Base-by-base conservation (phyloP, 2,329 filamentous ascomycete species). In the Myriosclerotinia duriaeana region DNA sequence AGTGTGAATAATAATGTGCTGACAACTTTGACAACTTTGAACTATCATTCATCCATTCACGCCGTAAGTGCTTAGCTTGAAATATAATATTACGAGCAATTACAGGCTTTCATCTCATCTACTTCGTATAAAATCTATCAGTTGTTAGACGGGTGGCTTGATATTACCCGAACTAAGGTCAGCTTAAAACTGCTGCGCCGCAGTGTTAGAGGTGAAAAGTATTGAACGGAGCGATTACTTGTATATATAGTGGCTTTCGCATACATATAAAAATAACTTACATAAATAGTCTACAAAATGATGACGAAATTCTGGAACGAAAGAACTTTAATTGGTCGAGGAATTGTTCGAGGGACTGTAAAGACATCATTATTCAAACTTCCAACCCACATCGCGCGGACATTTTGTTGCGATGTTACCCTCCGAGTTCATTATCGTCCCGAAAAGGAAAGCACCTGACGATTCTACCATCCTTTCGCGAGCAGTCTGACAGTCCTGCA, bases 151-250 rank as follows among this genome's bases (percentile, higher is more conserved):
- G 20, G 14, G 44, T 60, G 58, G 44, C 58, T 60, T 60, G 44
- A 50, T 50, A 14, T 61, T 38, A 64, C 38, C 48, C 38, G 38
- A 42, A 55, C 1, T n/a, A 26, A 26, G 26, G 61, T 64, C 61
- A 64, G 61, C 61, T 46, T 64, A 26, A 56, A 20, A 34, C 38
- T 46, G 38, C 61, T 56, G 52, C 61, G 61, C 61, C 61, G 61
- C 26, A 42, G 52, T 15, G 8, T 22, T 15, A n/a, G 12, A 34
- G 22, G 22, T 42, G n/a, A 26, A 54, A 7, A 26, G 36, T 8
- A 58, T 14, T 58, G 36, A 5, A 34, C 30, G 30, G 30, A 34
- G 30, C 4, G 5, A 34, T 34, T 14, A 34, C 59, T 36, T 30
- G 17, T 26, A 36, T 17, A 34, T 26, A 36, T 17, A 34, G 36